Conservation (phyloP, 2,329 filamentous ascomycete species). For the Arthrocladium fulminans region DNA sequence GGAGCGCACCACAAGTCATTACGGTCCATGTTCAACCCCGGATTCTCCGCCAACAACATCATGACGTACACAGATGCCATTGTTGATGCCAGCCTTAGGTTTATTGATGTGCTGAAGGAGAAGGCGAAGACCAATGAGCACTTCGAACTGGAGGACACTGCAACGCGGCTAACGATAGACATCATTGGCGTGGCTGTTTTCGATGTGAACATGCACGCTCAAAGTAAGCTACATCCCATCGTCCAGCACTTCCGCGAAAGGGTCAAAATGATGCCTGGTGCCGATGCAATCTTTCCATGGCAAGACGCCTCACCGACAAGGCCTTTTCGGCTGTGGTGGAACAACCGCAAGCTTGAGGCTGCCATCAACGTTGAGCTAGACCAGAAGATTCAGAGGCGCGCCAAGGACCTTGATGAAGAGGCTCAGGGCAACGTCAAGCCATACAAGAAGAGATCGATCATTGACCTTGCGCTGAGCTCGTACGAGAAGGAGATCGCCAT, state of each 20-base stretch:
- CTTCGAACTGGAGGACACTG: constrained; percentile 23
- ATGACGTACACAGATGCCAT: constrained; percentile 24
- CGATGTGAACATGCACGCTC: constrained; percentile 22
- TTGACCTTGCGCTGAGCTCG: constrained; percentile 20
- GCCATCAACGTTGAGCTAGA: constrained; percentile 17
- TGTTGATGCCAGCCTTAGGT: constrained; percentile 23
- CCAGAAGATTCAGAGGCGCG: constrained; percentile 10
- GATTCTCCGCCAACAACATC: constrained; percentile 26
- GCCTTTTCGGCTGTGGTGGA: constrained; percentile 15
- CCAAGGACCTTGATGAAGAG: constrained; percentile 1
- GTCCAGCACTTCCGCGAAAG: constrained; percentile 22
- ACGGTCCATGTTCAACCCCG: constrained; percentile 27
- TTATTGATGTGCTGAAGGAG: constrained; percentile 21
- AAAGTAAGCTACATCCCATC: constrained; percentile 20
- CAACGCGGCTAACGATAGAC: constrained; percentile 27
- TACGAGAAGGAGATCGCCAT: constrained; percentile 17
- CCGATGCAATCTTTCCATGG: constrained; percentile 8
- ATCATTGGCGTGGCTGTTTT: constrained; percentile 26
- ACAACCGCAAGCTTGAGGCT: constrained; percentile 16
- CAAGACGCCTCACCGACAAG: constrained; percentile 12
- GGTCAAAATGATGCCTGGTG: constrained; percentile 14
- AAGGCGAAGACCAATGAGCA: constrained; percentile 19
- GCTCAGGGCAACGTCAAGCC: neutral
- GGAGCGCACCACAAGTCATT: constrained; percentile 25
- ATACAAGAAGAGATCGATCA: constrained; percentile 12